These are phyloP conservation scores for Erodium maritimum DNA, from an alignment of 345 rosid genomes.

Conservation along the genomic window DNA sequence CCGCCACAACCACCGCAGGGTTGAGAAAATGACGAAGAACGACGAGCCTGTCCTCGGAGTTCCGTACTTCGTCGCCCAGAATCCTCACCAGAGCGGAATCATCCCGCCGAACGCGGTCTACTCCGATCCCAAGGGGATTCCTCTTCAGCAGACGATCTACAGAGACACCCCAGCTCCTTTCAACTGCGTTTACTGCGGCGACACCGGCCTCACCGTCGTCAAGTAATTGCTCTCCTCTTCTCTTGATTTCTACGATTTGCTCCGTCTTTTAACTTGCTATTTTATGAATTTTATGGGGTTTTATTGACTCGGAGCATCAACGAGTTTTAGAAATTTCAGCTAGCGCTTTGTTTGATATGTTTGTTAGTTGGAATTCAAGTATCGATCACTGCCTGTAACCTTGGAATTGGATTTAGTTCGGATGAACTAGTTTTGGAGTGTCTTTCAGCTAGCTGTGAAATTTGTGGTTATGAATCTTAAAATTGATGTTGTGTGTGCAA, in stretches of 20 bases:
- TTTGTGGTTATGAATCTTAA: background rate
- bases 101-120: constrained; percentile 65
- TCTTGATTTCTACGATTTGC: background rate
- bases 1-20: background rate
- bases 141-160: constrained; percentile 75
- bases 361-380: too few relatives aligned
- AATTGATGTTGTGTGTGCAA: background rate
- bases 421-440: background rate
- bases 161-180: constrained; percentile 96
- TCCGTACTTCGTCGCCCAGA: constrained; percentile 48
- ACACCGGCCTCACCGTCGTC: constrained; percentile 61
- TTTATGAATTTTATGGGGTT: background rate
- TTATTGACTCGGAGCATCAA: too few relatives aligned
- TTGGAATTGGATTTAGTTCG: background rate
- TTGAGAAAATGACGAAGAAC: constrained; percentile 30
- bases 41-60: constrained; percentile 58
- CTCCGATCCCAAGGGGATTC: constrained; percentile 65
- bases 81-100: constrained; percentile 61
- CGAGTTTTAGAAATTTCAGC: too few relatives aligned
- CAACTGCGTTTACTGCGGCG: constrained; percentile 63
- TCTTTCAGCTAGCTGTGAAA: background rate
- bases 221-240: constrained; percentile 25
- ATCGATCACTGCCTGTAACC: too few relatives aligned
- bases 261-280: background rate
- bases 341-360: too few relatives aligned